Conservation (phyloP, 2,329 filamentous ascomycete species). For the Pseudogymnoascus sp. region DNA sequence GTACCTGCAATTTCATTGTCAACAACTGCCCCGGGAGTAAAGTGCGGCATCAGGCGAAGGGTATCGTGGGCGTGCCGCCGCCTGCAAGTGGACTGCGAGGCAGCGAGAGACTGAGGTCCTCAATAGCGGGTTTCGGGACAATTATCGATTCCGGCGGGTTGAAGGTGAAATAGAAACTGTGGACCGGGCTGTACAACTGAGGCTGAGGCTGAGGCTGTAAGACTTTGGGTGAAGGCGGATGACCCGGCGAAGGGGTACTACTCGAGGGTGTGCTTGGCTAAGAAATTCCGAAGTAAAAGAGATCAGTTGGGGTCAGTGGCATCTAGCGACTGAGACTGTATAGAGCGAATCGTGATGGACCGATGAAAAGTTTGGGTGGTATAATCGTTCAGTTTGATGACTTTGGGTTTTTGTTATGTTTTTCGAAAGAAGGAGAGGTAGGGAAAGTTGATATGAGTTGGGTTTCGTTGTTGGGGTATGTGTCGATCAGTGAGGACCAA, state of each 20-base stretch:
- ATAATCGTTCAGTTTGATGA: neutral
- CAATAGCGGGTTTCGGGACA: constrained; percentile 6
- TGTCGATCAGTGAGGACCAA: neutral
- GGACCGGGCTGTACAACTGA: neutral
- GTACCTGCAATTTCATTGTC: constrained; percentile 3
- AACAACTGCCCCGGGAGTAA: neutral
- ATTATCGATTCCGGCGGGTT: neutral
- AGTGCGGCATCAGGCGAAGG: constrained; percentile 3
- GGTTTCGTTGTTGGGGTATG: constrained; percentile 2
- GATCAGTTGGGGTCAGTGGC: neutral
- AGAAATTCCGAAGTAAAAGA: neutral
- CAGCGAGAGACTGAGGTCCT: constrained; percentile 5
- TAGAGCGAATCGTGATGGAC: neutral
- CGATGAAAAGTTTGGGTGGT: neutral
- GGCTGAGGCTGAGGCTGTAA: neutral
- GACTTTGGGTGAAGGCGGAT: neutral
- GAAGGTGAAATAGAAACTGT: neutral
- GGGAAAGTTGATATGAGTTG: neutral
- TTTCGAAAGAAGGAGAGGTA: neutral
- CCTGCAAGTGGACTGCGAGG: constrained; percentile 5
- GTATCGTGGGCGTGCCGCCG: constrained; percentile 4
- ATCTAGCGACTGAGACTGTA: neutral
- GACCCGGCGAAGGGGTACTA: neutral
- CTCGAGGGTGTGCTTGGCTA: neutral
- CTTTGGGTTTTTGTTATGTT: neutral